phyloP scores from a whole-genome alignment of 148 eudicot genomes.

The Oxyria digyna region DNA sequence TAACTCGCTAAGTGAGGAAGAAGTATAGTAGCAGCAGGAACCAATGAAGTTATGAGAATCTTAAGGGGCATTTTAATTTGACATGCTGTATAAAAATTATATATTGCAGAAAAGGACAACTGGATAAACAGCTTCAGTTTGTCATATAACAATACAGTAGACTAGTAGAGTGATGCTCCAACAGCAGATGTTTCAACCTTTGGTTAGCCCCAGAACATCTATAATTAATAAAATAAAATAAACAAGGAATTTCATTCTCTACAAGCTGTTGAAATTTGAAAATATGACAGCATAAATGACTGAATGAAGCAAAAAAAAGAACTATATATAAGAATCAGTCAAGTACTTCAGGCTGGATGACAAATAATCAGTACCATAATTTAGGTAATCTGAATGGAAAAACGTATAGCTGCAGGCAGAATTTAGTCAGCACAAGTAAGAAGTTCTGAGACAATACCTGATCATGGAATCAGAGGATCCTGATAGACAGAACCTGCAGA shows the following conservation, averaged over 20 bases:
- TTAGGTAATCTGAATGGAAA: background rate
- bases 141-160: background rate
- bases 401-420: background rate
- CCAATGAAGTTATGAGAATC: background rate
- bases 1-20: background rate
- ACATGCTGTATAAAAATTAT: background rate
- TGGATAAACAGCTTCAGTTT: background rate
- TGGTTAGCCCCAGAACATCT: background rate
- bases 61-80: background rate
- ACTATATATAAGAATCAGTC: no score
- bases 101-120: background rate
- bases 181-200: background rate
- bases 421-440: background rate
- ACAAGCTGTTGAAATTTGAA: background rate
- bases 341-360: no score
- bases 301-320: background rate
- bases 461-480: slow-evolving; percentile 99
- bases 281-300: no score
- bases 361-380: background rate
- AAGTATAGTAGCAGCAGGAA: background rate
- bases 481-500: slow-evolving; percentile 84
- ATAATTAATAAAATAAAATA: background rate
- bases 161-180: background rate
- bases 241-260: background rate
- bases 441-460: slow-evolving; percentile 32